These are phyloP conservation scores for Brassica nigra DNA, from an alignment of 345 rosid species.

Conservation along the genomic window DNA sequence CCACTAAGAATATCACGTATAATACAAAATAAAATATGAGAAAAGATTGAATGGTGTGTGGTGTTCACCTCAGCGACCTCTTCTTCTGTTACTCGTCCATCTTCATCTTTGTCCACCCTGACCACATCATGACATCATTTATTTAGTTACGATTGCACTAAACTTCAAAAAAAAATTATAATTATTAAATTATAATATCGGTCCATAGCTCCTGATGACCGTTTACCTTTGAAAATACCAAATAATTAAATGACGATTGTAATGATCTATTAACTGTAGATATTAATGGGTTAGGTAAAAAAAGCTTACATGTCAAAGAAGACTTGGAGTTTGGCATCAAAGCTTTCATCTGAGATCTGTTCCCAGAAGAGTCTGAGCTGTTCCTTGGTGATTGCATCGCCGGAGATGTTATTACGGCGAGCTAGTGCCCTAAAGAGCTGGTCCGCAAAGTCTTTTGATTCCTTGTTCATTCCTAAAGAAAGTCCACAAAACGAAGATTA, in stretches of 20 bases:
- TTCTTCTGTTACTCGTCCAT: slow-evolving; percentile 81
- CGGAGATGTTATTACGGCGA: slow-evolving; percentile 55
- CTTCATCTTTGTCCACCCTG: slow-evolving; percentile 84
- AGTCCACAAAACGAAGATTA: not conserved
- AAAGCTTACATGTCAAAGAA: slow-evolving; percentile 80
- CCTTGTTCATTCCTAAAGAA: slow-evolving; percentile 71
- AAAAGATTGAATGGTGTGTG: slow-evolving; percentile 27
- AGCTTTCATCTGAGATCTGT: slow-evolving; percentile 79
- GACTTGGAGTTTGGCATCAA: slow-evolving; percentile 82
- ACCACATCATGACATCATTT: slow-evolving; percentile 34
- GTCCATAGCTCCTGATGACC: slow-evolving; percentile 12
- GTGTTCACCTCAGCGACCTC: slow-evolving; percentile 72
- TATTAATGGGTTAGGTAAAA: slow-evolving; percentile 25
- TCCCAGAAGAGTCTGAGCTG: slow-evolving; percentile 82
- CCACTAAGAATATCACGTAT: not conserved
- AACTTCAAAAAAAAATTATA: not conserved
- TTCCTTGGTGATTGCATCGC: slow-evolving; percentile 64
- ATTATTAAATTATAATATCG: not conserved
- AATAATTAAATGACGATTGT: slow-evolving; percentile 10
- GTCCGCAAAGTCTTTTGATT: slow-evolving; percentile 82
- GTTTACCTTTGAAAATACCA: slow-evolving; percentile 13
- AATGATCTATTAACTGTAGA: not conserved
- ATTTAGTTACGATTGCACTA: slow-evolving; percentile 23
- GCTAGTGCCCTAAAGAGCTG: slow-evolving; percentile 80
- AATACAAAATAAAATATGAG: not conserved